A percentile compares a stretch with the other conserved stretches of the same genome.
Evolutionary conservation across 306 rosid species (phyloP).

Genomic region (Castanea sativa): DNA sequence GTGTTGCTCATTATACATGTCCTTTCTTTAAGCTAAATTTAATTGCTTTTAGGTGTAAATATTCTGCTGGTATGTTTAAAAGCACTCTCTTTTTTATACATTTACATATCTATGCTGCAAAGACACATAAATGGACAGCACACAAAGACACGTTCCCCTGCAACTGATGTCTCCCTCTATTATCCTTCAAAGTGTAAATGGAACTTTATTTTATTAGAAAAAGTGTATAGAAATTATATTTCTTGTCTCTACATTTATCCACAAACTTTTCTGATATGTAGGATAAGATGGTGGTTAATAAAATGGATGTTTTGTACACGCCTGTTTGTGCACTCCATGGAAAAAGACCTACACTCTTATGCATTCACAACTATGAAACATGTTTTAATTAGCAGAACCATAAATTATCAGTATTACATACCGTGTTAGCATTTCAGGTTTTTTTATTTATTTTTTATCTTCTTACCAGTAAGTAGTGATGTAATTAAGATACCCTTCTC

Average conservation of each 20-base stretch:
- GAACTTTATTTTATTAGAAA: neutral
- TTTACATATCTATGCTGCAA: neutral
- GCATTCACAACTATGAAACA: neutral
- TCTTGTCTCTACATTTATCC: neutral
- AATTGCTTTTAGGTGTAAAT: conserved; percentile 15
- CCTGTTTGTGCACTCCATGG: neutral
- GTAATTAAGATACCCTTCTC: neutral
- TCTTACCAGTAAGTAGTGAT: neutral
- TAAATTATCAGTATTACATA: neutral
- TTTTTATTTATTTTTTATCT: neutral
- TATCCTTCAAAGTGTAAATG: neutral
- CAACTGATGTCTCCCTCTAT: neutral
- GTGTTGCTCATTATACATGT: conserved; percentile 25
- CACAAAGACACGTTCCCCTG: neutral
- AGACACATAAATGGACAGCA: neutral
- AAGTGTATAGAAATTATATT: neutral
- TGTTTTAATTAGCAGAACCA: neutral
- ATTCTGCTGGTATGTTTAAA: neutral
- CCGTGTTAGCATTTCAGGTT: neutral
- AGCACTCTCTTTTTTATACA: neutral
- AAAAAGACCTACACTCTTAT: neutral
- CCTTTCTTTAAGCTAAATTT: conserved; percentile 16
- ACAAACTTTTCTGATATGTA: neutral
- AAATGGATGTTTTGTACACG: neutral
- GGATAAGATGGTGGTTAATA: neutral